A percentile compares a stretch with the other conserved stretches of the same genome.
Conservation (phyloP, 2,329 filamentous ascomycete species). For the Fusarium tjaetaba region DNA sequence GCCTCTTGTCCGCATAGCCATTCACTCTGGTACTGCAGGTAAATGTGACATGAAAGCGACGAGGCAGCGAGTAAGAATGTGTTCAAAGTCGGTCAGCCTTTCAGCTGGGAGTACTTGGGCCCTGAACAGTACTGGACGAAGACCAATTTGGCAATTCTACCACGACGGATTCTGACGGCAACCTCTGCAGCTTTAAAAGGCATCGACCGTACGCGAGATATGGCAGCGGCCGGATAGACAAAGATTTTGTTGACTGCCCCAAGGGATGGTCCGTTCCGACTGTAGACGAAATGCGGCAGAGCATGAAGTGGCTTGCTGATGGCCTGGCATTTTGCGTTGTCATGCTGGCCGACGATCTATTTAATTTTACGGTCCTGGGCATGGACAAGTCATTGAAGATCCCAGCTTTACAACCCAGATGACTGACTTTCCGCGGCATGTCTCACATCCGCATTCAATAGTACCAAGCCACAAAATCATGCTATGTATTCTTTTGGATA, state of each 20-base stretch:
- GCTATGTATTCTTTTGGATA: background rate
- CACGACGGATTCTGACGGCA: no score
- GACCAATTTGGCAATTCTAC: background rate
- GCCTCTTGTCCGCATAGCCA: background rate
- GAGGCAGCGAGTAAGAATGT: background rate
- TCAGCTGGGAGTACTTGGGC: background rate
- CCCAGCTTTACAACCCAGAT: background rate
- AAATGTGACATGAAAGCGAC: background rate
- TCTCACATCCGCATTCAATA: background rate
- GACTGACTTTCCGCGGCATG: background rate
- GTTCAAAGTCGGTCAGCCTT: background rate
- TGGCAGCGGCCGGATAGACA: background rate
- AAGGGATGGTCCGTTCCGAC: background rate
- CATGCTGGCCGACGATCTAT: no score
- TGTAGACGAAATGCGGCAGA: no score
- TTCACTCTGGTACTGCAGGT: background rate
- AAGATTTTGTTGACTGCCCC: background rate
- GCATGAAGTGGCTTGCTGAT: background rate
- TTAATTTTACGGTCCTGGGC: no score
- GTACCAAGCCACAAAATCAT: background rate
- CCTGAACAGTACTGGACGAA: background rate
- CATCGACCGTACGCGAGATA: background rate
- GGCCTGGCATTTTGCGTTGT: no score
- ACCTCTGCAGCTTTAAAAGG: background rate
- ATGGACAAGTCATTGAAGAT: background rate